Evolutionary conservation across 1,284 basidiomycete genomes (phyloP), one percentile per base, ranked within the genome.

Genomic region (Sanguinoderma infundibulare): DNA sequence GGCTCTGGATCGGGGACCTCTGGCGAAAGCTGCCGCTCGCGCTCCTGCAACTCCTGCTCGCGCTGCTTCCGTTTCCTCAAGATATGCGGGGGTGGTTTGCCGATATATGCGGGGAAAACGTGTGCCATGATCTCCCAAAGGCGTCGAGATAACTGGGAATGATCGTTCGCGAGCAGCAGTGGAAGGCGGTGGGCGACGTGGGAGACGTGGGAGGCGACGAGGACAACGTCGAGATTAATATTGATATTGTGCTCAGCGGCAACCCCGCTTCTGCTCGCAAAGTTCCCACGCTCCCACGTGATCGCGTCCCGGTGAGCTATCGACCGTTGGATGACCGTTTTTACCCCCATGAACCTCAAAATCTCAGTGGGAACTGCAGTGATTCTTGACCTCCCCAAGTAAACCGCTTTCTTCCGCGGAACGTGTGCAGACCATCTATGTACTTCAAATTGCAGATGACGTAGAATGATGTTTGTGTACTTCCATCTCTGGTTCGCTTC

Each of bases 381-480:
- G n/a, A n/a, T n/a, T n/a, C n/a, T n/a, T n/a, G n/a, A n/a, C n/a
- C n/a, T n/a, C n/a, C n/a, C n/a, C n/a, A n/a, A n/a, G n/a, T n/a
- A n/a, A n/a, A n/a, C n/a, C n/a, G n/a, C n/a, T n/a, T n/a, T n/a
- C n/a, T n/a, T n/a, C n/a, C n/a, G n/a, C n/a, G n/a, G n/a, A n/a
- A n/a, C n/a, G n/a, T n/a, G n/a, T n/a, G n/a, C n/a, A n/a, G n/a
- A n/a, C n/a, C n/a, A n/a, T n/a, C n/a, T n/a, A n/a, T n/a, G n/a
- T n/a, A n/a, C n/a, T n/a, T n/a, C n/a, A n/a, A n/a, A n/a, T n/a
- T n/a, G n/a, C n/a, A n/a, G n/a, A 10, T 2, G 9, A 72, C 83
- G 62, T 55, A 87, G 87, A 55, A 89, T 74, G 36, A 90, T 75
- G 69, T 90, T 90, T 24, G 88, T 89, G 62, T 86, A 87, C 53